Evolutionary conservation across 257 asterid species (phyloP).

Genomic region (Petunia secreta): DNA sequence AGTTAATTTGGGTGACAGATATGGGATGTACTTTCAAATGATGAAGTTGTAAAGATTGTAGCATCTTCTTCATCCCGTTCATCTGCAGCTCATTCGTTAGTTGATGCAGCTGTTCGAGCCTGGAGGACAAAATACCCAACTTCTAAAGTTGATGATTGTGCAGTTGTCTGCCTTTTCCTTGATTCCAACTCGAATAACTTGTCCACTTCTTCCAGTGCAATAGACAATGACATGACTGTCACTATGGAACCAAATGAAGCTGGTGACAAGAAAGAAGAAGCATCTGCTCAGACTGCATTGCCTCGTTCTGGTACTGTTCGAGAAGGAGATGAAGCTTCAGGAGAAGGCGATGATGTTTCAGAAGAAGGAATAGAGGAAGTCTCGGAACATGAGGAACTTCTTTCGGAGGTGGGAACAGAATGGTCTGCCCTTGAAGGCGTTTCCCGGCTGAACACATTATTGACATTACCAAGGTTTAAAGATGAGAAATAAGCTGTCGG

Average conservation of each 20-base stretch:
- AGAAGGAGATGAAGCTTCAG: constrained; percentile 27
- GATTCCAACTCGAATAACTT: constrained; percentile 43
- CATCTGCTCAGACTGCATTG: constrained; percentile 32
- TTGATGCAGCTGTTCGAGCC: constrained; percentile 68
- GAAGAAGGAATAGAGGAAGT: constrained; percentile 38
- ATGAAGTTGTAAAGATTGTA: constrained; percentile 74
- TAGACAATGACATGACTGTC: constrained; percentile 42
- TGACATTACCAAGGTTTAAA: constrained; percentile 72
- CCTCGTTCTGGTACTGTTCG: constrained; percentile 41
- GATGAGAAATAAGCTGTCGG: constrained; percentile 51
- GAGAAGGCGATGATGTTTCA: constrained; percentile 43
- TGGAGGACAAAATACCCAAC: constrained; percentile 84
- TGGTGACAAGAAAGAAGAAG: constrained; percentile 26
- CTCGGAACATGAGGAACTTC: constrained; percentile 43
- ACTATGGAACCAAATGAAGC: constrained; percentile 33
- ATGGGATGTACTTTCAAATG: constrained; percentile 90
- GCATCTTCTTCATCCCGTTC: constrained; percentile 58
- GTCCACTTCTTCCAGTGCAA: constrained; percentile 38
- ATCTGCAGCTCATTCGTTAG: constrained; percentile 60
- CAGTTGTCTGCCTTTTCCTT: constrained; percentile 83
- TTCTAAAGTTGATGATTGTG: constrained; percentile 82
- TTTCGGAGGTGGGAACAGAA: constrained; percentile 46
- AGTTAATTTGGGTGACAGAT: constrained; percentile 43
- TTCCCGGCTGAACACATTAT: constrained; percentile 67
- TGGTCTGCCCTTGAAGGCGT: constrained; percentile 88